Conservation (phyloP, 768 basidiomycete species). For the Leccinum uliginosum region DNA sequence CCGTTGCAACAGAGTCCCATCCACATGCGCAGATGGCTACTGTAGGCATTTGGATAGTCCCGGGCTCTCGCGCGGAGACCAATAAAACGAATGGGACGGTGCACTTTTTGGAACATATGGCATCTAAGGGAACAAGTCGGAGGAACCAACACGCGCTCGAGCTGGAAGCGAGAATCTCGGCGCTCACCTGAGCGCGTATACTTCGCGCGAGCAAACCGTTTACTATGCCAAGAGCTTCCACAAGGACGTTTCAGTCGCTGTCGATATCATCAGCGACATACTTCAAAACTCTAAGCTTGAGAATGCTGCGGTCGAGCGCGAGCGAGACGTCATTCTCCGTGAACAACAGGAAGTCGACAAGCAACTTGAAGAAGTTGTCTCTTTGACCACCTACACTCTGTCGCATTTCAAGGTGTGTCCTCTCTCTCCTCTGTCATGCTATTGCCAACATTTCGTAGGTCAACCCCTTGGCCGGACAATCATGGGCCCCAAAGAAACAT, state of each 20-base stretch:
- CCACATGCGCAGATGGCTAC: constrained; percentile 93
- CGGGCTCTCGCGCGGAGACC: constrained; percentile 95
- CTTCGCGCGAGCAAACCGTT: constrained; percentile 97
- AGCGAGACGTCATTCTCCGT: constrained; percentile 92
- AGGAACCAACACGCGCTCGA: constrained; percentile 89
- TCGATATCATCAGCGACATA: constrained; percentile 98
- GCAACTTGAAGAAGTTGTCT: constrained; percentile 95
- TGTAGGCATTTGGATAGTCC: constrained; percentile 99
- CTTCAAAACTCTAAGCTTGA: constrained; percentile 97
- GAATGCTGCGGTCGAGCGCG: constrained; percentile 79
- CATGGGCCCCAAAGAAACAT: constrained; percentile 96
- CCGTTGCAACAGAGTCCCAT: constrained; percentile 89
- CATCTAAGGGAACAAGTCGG: constrained; percentile 91
- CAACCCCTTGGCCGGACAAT: constrained; percentile 97
- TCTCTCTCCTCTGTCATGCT: constrained; percentile 1
- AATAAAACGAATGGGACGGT: constrained; percentile 94
- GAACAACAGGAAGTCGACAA: constrained; percentile 99
- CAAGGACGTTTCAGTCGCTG: constrained; percentile 85
- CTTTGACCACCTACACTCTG: constrained; percentile 96
- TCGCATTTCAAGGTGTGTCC: constrained; percentile 85
- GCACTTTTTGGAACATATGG: constrained; percentile 99
- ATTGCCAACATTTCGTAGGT: constrained; percentile 40
- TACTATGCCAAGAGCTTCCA: constrained; percentile 99
- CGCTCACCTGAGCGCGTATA: constrained; percentile 96
- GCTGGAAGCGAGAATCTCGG: constrained; percentile 98